Base-by-base conservation (phyloP, 345 rosid genomes). In the Eucalyptus curtisii region DNA sequence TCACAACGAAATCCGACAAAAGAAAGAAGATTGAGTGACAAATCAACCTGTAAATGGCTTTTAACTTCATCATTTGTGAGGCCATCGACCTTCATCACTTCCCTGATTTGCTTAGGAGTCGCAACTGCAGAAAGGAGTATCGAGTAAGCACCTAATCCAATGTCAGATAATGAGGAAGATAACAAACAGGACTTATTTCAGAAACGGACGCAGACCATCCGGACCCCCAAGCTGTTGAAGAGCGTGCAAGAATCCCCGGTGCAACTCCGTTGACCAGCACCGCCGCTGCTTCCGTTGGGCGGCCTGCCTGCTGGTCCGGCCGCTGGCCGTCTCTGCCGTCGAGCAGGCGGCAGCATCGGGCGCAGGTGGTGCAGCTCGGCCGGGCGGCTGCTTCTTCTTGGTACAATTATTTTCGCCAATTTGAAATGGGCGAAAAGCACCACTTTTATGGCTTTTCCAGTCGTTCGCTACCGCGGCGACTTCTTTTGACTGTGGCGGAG, bases 61-160 rank as follows among this genome's bases (percentile, higher is more conserved):
- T 93, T 93, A 88, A 93, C 93, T 89, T 93, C 95, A 88, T 93
- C 95, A 45, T 93, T 93, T 87, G 95, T 91, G 89, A 93, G 92
- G 50, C 93, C 93, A 80, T 93, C 93, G 86, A 93, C 94, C 91
- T 93, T 92, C 95, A 93, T 93, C 16, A 91, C 89, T 81, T 93
- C 95, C 80, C 93, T 93, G 49, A 93, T 93, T 88, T 93, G 95
- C 91, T 93, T 93, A 59, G 95, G 95, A 30, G 95, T 93, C 30
- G 94, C 95, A 86, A 86, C 95, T 93, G 91, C 89, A 33, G 37
- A 37, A 81, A 61, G 61, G 87, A 76, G 25, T 15, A 79, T 86
- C 20, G 86, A 87, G 45, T 71, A 30, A 85, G 68, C 50, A 82
- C 15, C 87, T 31, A 88, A 49, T 80, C 86, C 30, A 57, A 37